These are phyloP conservation scores for Andrographis paniculata DNA, from an alignment of 305 asterid species.

Conservation along the genomic window DNA sequence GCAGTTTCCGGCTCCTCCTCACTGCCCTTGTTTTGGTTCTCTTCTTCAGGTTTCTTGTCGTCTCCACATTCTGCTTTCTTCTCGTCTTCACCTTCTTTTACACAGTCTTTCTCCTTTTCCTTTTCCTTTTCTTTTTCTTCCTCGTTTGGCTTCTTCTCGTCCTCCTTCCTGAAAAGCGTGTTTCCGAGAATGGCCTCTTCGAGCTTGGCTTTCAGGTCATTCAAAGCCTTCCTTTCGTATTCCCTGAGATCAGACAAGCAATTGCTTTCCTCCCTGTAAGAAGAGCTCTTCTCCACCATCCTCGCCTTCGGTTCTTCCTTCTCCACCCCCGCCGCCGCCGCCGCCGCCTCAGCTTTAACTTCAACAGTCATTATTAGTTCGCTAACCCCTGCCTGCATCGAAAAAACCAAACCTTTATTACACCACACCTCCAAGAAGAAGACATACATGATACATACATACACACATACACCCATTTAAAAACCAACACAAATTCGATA, in stretches of 20 bases:
- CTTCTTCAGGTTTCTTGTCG: conserved; percentile 16
- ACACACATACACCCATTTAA: neutral
- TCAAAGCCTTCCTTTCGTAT: conserved; percentile 52
- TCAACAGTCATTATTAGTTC: conserved; percentile 44
- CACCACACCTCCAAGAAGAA: neutral
- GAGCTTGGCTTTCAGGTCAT: conserved; percentile 50
- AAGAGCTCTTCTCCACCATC: conserved; percentile 48
- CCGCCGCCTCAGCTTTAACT: conserved; percentile 35
- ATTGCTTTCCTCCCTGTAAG: conserved; percentile 75
- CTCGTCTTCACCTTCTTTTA: conserved; percentile 9
- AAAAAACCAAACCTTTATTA: conserved; percentile 2
- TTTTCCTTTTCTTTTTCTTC: neutral
- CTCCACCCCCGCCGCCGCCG: conserved; percentile 21
- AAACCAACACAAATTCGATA: neutral
- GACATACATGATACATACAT: neutral
- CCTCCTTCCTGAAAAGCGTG: conserved; percentile 31
- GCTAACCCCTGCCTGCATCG: conserved; percentile 5
- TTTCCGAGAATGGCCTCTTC: conserved; percentile 55
- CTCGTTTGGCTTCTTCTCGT: conserved; percentile 8
- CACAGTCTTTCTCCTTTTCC: conserved; percentile 17
- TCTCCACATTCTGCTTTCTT: conserved; percentile 21
- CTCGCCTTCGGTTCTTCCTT: conserved; percentile 29
- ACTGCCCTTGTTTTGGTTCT: too few relatives aligned
- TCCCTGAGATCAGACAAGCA: conserved; percentile 55
- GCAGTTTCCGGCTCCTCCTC: conserved; percentile 13